Evolutionary conservation across 2,329 filamentous ascomycete genomes (phyloP).

Genomic region (Huntiella decipiens): DNA sequence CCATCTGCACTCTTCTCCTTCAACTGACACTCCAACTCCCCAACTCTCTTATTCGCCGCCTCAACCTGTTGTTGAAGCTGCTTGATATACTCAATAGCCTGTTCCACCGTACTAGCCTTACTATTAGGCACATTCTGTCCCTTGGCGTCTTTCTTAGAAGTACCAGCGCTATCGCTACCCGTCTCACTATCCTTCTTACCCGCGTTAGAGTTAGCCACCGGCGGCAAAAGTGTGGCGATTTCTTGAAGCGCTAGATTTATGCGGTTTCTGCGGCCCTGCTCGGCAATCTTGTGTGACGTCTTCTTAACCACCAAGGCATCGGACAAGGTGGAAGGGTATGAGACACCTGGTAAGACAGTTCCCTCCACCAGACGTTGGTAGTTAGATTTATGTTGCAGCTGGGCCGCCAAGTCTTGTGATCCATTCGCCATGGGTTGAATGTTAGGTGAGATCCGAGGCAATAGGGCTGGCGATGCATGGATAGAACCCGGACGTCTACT

Average conservation of each 20-base stretch:
- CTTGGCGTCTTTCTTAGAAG: constrained; percentile 21
- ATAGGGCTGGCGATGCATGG: constrained; percentile 68
- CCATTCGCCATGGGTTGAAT: constrained; percentile 71
- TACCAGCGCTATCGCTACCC: constrained; percentile 14
- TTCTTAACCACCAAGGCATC: constrained; percentile 91
- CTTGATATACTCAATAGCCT: constrained; percentile 90
- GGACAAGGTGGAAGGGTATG: constrained; percentile 76
- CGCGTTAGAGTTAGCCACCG: constrained; percentile 25
- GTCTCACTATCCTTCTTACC: constrained; percentile 27
- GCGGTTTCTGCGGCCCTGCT: constrained; percentile 84
- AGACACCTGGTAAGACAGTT: constrained; percentile 72
- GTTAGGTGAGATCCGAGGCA: constrained; percentile 79
- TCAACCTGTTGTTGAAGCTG: constrained; percentile 55
- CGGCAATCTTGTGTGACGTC: constrained; percentile 93
- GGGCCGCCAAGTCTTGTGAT: constrained; percentile 42
- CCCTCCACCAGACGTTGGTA: constrained; percentile 96
- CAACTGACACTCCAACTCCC: constrained; percentile 45
- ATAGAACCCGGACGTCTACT: constrained; percentile 56
- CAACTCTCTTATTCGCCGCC: constrained; percentile 43
- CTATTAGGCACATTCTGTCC: constrained; percentile 47
- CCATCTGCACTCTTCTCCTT: constrained; percentile 9
- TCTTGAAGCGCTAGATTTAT: constrained; percentile 89
- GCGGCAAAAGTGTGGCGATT: constrained; percentile 73
- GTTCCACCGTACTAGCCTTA: constrained; percentile 94
- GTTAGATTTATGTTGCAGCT: constrained; percentile 87